Evolutionary conservation across 495 filamentous ascomycete species (phyloP).

Genomic region (Poronia punctata): DNA sequence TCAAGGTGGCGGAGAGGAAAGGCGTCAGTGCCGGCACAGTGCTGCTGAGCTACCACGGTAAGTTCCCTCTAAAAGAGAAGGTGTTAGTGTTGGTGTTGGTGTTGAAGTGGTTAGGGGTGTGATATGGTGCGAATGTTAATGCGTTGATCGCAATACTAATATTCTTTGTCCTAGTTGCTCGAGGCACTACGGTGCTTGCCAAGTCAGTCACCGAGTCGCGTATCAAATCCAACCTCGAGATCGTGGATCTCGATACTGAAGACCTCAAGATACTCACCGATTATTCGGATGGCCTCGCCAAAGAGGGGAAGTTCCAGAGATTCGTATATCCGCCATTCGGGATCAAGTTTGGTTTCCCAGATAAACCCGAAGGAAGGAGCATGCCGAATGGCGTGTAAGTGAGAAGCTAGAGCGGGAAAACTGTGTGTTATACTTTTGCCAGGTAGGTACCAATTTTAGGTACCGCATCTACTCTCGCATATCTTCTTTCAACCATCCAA

Average conservation of each 20-base stretch:
- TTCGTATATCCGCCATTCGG: conserved; percentile 78
- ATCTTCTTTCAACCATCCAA: no score
- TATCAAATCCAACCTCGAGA: conserved; percentile 65
- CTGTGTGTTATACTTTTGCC: no score
- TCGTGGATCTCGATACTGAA: conserved; percentile 58
- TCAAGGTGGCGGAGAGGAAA: conserved; percentile 64
- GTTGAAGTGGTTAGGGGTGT: no score
- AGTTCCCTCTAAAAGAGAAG: conserved; percentile 17
- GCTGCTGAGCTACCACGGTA: conserved; percentile 69
- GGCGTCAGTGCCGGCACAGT: conserved; percentile 55
- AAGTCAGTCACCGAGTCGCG: conserved; percentile 71
- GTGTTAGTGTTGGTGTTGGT: no score
- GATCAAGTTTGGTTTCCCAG: conserved; percentile 69
- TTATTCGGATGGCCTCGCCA: conserved; percentile 51
- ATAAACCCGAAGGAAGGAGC: conserved; percentile 44
- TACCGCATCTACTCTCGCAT: no score
- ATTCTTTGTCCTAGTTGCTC: conserved; percentile 56
- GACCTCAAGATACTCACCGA: conserved; percentile 60
- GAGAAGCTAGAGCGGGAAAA: no score
- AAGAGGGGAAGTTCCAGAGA: conserved; percentile 55
- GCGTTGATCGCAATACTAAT: no score
- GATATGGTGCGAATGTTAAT: conserved; percentile 9
- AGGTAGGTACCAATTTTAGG: no score
- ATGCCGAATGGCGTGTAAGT: conserved; percentile 21
- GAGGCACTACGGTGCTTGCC: conserved; percentile 66